A percentile compares a stretch with the other conserved stretches of the same genome.
Evolutionary conservation across 2,329 filamentous ascomycete genomes (phyloP).

Genomic region (Fonsecaea monophora): DNA sequence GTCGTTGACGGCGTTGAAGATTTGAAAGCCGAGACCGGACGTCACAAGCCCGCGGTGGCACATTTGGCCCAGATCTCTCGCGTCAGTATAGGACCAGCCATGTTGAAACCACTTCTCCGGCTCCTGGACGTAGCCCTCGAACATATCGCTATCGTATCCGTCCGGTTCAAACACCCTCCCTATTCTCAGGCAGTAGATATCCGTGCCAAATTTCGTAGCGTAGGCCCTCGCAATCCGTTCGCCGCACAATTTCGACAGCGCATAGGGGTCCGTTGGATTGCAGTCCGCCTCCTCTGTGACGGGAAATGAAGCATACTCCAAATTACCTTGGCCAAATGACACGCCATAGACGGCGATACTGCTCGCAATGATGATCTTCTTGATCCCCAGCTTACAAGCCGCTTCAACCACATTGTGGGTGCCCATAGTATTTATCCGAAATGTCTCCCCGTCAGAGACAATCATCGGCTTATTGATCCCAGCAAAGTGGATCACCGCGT

Average conservation of each 20-base stretch:
- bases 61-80: conserved; percentile 66
- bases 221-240: conserved; percentile 63
- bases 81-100: conserved; percentile 69
- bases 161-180: conserved; percentile 67
- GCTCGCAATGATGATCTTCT: conserved; percentile 67
- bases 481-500: conserved; percentile 68
- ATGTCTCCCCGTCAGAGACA: conserved; percentile 64
- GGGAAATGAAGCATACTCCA: conserved; percentile 64
- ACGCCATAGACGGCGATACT: conserved; percentile 68
- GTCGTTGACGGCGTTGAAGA: conserved; percentile 70
- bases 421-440: conserved; percentile 60
- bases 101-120: conserved; percentile 62
- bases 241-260: conserved; percentile 64
- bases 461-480: conserved; percentile 65
- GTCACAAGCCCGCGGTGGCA: conserved; percentile 61
- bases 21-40: conserved; percentile 64
- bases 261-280: conserved; percentile 67
- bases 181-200: conserved; percentile 67
- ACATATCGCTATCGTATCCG: conserved; percentile 61
- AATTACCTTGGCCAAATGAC: conserved; percentile 63
- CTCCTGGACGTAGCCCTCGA: conserved; percentile 58
- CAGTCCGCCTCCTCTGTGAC: conserved; percentile 65
- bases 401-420: conserved; percentile 70
- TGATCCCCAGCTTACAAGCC: conserved; percentile 65
- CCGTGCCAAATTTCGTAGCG: conserved; percentile 59